Conservation (phyloP, 2,329 filamentous ascomycete species). For the Aureobasidium sp. region DNA sequence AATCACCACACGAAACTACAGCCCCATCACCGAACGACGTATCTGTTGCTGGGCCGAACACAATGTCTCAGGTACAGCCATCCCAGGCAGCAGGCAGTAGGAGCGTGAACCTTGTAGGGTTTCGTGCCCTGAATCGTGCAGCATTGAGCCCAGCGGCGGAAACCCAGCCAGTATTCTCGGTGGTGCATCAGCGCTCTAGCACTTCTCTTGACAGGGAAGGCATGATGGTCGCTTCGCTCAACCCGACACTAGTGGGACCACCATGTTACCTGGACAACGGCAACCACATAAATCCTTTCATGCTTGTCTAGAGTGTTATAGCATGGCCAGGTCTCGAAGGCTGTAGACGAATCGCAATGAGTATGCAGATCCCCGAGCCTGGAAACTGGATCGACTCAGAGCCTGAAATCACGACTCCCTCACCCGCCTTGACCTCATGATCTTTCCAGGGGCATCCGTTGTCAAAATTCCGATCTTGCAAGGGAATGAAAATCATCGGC, state of each 20-base stretch:
- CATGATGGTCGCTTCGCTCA: background rate
- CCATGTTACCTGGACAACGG: background rate
- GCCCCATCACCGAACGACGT: too few species aligned
- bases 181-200: too few species aligned
- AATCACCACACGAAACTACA: too few species aligned
- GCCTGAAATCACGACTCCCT: background rate
- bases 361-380: background rate
- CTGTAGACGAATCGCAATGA: background rate
- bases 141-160: too few species aligned
- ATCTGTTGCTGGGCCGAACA: too few species aligned
- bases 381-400: background rate
- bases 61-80: too few species aligned
- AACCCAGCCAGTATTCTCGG: too few species aligned
- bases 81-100: too few species aligned
- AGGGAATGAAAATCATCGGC: background rate
- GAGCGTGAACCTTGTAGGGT: too few species aligned
- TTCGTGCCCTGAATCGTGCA: too few species aligned
- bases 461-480: background rate
- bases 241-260: background rate
- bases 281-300: background rate
- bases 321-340: background rate
- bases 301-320: too few species aligned
- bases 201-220: background rate
- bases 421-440: background rate
- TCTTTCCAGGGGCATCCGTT: background rate